Base-by-base conservation (phyloP, 1,284 basidiomycete genomes). In the Ceratobasidium sp. region DNA sequence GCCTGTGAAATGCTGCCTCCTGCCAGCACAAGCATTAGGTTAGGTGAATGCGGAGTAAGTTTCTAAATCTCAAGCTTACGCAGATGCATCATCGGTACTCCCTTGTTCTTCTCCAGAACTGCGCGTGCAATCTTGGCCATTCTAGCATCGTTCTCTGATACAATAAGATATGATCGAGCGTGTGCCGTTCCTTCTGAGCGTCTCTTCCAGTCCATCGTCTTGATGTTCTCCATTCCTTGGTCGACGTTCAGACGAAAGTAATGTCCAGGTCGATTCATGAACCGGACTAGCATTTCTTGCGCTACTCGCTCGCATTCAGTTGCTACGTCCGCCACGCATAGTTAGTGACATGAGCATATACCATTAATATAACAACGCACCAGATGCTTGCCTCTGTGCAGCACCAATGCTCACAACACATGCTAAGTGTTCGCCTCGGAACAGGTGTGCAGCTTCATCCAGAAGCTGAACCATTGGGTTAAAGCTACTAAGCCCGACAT, bases 181-280 rank as follows among this genome's bases (percentile, higher is more conserved):
- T 70, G 28, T 1, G 15, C 26, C 9, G 51, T 33, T 40, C n/a
- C 68, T 9, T 13, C 68, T 15, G 15, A 39, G 23, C 18, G 49
- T 28, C 51, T 70, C 26, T 56, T 26, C 68, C 68, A 70, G 13
- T 70, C 68, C 5, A 15, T 55, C 3, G 18, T 26, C 3, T 20
- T 18, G 33, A 70, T 70, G 12, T 12, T 56, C 15, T 40, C 23
- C 68, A 70, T 70, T 5, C 68, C 68, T 56, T 70, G 68, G 33
- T 26, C 15, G 4, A 70, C 68, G 20, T 40, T 53, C 7, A 70
- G n/a, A 6, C 68, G 42, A 56, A 70, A 70, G 51, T 70, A 70
- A 7, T 55, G 7, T 0, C 33, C 53, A 1, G 33, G n/a, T 7
- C 18, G 15, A n/a, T 56, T 49, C 39, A 7, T 40, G 33, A 70